Evolutionary conservation across 2,329 filamentous ascomycete species (phyloP).

Genomic region (Pseudogymnoascus destructans): DNA sequence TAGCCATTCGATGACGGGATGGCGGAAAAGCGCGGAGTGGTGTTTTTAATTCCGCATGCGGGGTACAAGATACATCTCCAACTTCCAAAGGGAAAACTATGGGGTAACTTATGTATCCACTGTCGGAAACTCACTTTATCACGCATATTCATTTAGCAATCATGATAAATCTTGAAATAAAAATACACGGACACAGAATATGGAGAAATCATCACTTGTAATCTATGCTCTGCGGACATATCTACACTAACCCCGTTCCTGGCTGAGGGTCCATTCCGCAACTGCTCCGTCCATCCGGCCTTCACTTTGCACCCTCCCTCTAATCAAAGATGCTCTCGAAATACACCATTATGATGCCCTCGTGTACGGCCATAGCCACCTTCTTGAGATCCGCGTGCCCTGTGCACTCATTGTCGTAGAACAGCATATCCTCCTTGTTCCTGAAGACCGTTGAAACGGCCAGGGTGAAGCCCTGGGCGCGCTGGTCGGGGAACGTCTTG

Average conservation of each 20-base stretch:
- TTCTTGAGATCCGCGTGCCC: constrained; percentile 38
- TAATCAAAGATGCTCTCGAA: constrained; percentile 10
- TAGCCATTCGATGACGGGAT: constrained; percentile 1
- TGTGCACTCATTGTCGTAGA: constrained; percentile 41
- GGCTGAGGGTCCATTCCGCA: neutral
- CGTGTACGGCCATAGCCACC: constrained; percentile 14
- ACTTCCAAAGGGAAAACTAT: neutral
- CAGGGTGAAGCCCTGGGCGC: constrained; percentile 41
- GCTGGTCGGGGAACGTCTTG: constrained; percentile 34
- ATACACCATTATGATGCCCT: constrained; percentile 17
- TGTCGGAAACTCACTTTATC: neutral
- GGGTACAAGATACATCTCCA: neutral
- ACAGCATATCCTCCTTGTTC: constrained; percentile 43
- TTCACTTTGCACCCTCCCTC: neutral
- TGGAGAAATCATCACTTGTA: neutral
- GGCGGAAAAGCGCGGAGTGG: neutral
- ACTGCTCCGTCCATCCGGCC: neutral
- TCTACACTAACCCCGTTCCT: neutral
- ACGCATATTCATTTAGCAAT: neutral
- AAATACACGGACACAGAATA: neutral
- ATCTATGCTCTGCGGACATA: neutral
- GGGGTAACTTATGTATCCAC: neutral
- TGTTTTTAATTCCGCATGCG: neutral
- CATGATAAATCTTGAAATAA: neutral
- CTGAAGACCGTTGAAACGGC: constrained; percentile 39